Evolutionary conservation across 768 basidiomycete species (phyloP), one percentile per base, ranked within the genome.

Genomic region (Boletus sp.): DNA sequence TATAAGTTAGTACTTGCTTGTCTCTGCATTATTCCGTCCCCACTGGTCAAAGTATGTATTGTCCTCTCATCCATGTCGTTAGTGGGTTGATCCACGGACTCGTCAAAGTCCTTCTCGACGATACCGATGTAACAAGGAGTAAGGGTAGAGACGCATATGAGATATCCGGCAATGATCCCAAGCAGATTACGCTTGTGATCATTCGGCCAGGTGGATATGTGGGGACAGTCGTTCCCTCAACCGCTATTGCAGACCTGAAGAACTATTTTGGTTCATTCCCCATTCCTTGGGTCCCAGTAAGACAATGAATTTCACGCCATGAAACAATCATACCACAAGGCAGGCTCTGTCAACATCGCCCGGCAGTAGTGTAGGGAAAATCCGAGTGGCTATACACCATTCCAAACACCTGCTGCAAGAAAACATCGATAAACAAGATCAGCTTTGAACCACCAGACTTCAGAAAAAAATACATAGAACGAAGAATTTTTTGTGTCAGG

Each of bases 241-340:
- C 42, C 19, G 60, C 53, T 15, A 11, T 65, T 38, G 50, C 40
- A 6, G 73, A 75, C n/a, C 43, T 88, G 42, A 69, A 75, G 32
- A 21, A 23, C 1, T 87, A 87, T 61, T 82, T 88, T 37, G 61
- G 65, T 1, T 63, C 65, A 1, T 84, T 87, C 61, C 68, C 79
- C 65, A 52, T 65, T 23, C 35, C 67, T 48, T 47, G 14, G 14
- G 15, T 40, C 45, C 37, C 39, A 21, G 42, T n/a, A 10, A 23
- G 32, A 5, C 19, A 8, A 35, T 5, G 10, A 33, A 15, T 7
- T 10, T 42, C 14, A n/a, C 9, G 25, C 25, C 35, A 27, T 29
- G 23, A 8, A 13, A 52, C 51, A 6, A 19, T 19, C 38, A 15
- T 19, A 42, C 34, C 27, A 19, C 23, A 19, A 25, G 25, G 25